Base-by-base conservation (phyloP, 805 yeast species). In the Candida palmyrensis region DNA sequence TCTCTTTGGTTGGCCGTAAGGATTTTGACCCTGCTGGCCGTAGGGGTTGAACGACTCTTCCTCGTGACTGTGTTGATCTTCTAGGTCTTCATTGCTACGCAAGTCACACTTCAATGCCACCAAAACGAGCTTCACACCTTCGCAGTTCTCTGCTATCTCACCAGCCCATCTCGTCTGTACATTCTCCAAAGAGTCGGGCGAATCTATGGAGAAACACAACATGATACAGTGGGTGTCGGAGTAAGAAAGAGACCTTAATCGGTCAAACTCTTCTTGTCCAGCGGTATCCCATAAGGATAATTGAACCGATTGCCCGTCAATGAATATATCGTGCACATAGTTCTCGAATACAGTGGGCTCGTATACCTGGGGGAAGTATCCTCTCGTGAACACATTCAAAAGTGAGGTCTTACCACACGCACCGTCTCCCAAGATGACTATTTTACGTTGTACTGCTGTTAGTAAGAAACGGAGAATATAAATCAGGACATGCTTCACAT, bases 331-430 rank as follows among this genome's bases (percentile, higher is more conserved):
- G 60, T 90, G 97, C 39, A 89, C 95, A 55, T 90, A 90, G 64
- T 90, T 90, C 55, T 90, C 97, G 61, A 92, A 90, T 24, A 90
- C 97, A 1, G 98, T 90, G 17, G 98, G 98, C 54, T 89, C 98
- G 59, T 90, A 90, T 14, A 90, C 97, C 55, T 92, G 96, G 6
- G 97, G 97, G 66, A 90, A 90, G 59, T 90, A 92, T 2, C 98
- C 98, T 47, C 96, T 71, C 5, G 98, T 92, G 65, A 90, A 92
- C 42, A 92, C 96, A 55, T 90, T 92, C 51, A 90, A 69, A 35
- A 92, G 69, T 8, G 97, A 89, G 0, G 96, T 88, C 58, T 88
- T 88, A 8, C 96, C 96, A 57, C 96, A 86, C 1, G 95, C 95
- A 34, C 97, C 97, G 62, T 90, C 97, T 32, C 97, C 97, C 18